These are phyloP conservation scores for Phytophthora ramorum DNA, from an alignment of 352 stramenopile genomes.

Conservation along the genomic window DNA sequence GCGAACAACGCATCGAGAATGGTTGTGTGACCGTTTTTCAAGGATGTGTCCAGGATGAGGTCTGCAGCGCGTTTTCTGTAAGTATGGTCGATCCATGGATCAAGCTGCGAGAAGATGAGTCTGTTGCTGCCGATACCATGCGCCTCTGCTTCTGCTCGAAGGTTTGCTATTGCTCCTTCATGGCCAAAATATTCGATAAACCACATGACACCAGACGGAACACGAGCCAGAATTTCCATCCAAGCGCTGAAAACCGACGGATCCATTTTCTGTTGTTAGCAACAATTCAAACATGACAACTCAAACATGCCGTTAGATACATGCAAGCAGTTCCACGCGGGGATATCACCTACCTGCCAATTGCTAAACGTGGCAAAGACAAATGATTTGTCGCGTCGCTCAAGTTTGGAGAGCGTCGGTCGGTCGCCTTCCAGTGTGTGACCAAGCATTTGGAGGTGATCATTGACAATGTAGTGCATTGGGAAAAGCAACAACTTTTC, in stretches of 20 bases:
- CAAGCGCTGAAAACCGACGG: conserved; percentile 72
- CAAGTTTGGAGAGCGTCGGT: conserved; percentile 24
- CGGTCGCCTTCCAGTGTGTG: conserved; percentile 48
- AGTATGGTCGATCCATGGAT: conserved; percentile 84
- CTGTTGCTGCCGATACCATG: conserved; percentile 62
- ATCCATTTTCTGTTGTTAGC: conserved; percentile 73
- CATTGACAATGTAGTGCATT: conserved; percentile 85
- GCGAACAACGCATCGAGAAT: conserved; percentile 82
- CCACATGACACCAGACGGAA: conserved; percentile 78
- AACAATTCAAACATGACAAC: background rate
- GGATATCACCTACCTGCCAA: conserved; percentile 56
- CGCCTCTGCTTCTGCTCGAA: conserved; percentile 57
- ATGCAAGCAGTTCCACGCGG: background rate
- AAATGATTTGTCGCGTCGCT: conserved; percentile 34
- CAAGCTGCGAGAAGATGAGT: conserved; percentile 62
- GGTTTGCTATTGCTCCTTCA: conserved; percentile 50
- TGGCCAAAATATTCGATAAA: conserved; percentile 73
- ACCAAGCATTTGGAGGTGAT: conserved; percentile 82
- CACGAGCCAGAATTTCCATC: conserved; percentile 78
- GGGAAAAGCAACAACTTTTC: conserved; percentile 81
- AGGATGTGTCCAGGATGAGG: conserved; percentile 79
- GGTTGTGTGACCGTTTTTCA: conserved; percentile 89
- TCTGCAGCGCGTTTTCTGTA: conserved; percentile 74
- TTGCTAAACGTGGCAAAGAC: conserved; percentile 89
- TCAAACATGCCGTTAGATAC: conserved; percentile 4